Evolutionary conservation across 441 rosid genomes (phyloP).

Genomic region (Pelargonium australe): DNA sequence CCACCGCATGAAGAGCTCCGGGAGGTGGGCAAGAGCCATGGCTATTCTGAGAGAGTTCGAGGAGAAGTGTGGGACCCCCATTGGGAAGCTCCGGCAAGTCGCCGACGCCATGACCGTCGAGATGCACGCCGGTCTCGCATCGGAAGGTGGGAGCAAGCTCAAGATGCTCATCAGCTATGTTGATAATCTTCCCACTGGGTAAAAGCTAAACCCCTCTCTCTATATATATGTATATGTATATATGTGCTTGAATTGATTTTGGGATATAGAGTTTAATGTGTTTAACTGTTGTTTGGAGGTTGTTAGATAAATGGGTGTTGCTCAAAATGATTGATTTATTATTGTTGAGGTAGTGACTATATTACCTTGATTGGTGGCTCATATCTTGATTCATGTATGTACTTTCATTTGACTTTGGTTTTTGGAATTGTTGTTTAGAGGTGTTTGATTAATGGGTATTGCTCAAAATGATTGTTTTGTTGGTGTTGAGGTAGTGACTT

Average conservation of each 20-base stretch:
- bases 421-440: not conserved
- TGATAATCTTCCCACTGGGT: constrained; percentile 96
- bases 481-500: not conserved
- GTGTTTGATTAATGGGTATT: not conserved
- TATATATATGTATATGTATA: too few species aligned
- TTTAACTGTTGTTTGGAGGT: not conserved
- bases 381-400: too few species aligned
- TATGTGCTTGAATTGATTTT: too few species aligned
- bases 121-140: constrained; percentile 97
- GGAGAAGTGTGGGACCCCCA: constrained; percentile 68
- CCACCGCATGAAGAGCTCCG: constrained; percentile 42
- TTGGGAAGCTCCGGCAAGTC: constrained; percentile 60
- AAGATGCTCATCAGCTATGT: constrained; percentile 97
- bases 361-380: too few species aligned
- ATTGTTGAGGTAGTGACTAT: not conserved
- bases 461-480: not conserved
- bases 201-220: constrained; percentile 8
- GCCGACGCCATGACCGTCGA: constrained; percentile 93
- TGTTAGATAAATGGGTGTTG: not conserved
- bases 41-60: constrained; percentile 65
- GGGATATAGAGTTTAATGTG: not conserved
- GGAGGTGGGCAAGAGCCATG: constrained; percentile 58
- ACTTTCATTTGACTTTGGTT: too few species aligned
- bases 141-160: constrained; percentile 88
- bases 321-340: not conserved